Evolutionary conservation across 495 filamentous ascomycete species (phyloP), one percentile per base, ranked within the genome.

Genomic region (Penicillium cataractarum): DNA sequence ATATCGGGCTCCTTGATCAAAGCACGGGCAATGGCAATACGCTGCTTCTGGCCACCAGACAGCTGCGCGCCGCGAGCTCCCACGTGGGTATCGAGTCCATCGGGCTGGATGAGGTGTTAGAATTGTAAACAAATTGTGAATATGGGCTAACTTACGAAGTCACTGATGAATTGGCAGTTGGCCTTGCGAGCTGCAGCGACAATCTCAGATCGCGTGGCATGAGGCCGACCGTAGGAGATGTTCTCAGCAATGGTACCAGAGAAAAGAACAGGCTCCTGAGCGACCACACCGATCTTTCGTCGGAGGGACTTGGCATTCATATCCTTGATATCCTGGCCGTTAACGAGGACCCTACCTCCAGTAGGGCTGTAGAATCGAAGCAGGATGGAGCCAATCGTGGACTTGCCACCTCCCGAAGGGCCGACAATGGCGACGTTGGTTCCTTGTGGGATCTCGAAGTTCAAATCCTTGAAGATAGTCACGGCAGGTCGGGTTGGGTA

Each of bases 301-400:
- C 95, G 86, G n/a, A 99, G 83, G 13, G 90, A 90, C 74, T 98
- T 99, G 55, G 92, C 91, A 70, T 99, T 98, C 87, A 98, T 92
- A 37, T 79, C 81, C 3, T 84, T 80, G 60, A 99, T 90, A 67
- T 98, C 92, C 13, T 88, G 84, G 7, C 91, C 93, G 50, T 94
- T 88, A 65, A 99, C 93, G 42, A 82, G 84, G 59, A 99, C 92
- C 2, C 78, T 74, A n/a, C 95, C 95, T 15, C 76, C 68, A 0
- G 85, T 92, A 8, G 93, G 92, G 58, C 86, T 86, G 69, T 99
- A 99, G 78, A 98, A 99, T 39, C 96, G 86, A 31, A 98, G 80
- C 3, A 99, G 76, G 22, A 99, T 78, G 3, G 90, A 91, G 4
- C 90, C 92, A 42, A 99, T 95, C 0, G 96, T 99, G 0, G 90